phyloP scores from a whole-genome alignment of 2,329 filamentous ascomycete species.

The Arthroderma sp. region DNA sequence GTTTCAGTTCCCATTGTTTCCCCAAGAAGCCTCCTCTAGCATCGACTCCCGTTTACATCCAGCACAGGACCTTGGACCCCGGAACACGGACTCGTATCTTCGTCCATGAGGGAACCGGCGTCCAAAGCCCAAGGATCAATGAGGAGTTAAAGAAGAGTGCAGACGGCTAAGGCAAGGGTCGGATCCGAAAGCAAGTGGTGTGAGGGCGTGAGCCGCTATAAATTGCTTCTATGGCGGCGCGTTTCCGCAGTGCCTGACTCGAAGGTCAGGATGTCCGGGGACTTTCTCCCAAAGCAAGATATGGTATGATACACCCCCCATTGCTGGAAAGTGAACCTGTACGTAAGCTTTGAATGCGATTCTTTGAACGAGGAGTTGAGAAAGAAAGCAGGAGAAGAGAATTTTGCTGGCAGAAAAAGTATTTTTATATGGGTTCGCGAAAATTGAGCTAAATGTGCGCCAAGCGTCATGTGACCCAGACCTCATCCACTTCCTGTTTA shows the following conservation, averaged over 20 bases:
- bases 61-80: conserved; percentile 1
- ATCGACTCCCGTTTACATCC: neutral
- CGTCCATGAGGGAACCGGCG: conserved; percentile 5
- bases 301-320: conserved; percentile 25
- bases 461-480: too few species aligned
- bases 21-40: conserved; percentile 25
- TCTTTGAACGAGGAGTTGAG: conserved; percentile 91
- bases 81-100: conserved; percentile 9
- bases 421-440: too few species aligned
- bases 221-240: conserved; percentile 98
- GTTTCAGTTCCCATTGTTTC: conserved; percentile 9
- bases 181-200: conserved; percentile 32
- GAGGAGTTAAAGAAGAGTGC: conserved; percentile 16
- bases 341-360: conserved; percentile 99
- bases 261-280: conserved; percentile 70
- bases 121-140: conserved; percentile 25
- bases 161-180: conserved; percentile 43
- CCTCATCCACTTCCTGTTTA: too few species aligned
- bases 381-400: conserved; percentile 24
- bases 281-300: conserved; percentile 98
- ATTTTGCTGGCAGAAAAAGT: neutral
- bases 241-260: conserved; percentile 67
- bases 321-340: conserved; percentile 36
- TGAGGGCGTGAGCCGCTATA: conserved; percentile 65
- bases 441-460: too few species aligned